Evolutionary conservation across 2,329 filamentous ascomycete species (phyloP).

Genomic region (Reticulascus tulasneorum): DNA sequence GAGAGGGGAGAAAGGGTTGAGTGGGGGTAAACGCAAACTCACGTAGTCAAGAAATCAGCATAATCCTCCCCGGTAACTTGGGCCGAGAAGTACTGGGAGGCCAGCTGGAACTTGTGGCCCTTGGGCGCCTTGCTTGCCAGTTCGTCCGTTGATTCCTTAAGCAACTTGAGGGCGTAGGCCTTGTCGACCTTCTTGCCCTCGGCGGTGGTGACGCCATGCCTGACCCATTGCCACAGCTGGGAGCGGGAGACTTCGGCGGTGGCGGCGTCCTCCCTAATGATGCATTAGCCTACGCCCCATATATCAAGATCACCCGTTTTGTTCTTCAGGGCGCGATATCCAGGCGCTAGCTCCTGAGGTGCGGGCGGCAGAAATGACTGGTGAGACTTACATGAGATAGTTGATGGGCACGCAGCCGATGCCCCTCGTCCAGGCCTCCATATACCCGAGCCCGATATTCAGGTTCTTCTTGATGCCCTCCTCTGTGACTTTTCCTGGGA

Average conservation of each 20-base stretch:
- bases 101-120: conserved; percentile 88
- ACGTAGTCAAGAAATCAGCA: conserved; percentile 88
- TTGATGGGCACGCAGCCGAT: conserved; percentile 97
- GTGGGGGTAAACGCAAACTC: conserved; percentile 32
- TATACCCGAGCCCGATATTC: conserved; percentile 93
- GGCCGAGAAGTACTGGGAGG: conserved; percentile 84
- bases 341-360: too few relatives aligned
- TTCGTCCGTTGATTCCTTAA: conserved; percentile 79
- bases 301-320: neutral
- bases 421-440: conserved; percentile 96
- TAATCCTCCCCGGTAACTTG: conserved; percentile 98
- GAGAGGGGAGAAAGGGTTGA: neutral
- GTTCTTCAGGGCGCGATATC: too few relatives aligned
- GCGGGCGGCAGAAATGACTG: neutral
- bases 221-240: conserved; percentile 96
- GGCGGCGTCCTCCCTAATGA: conserved; percentile 76
- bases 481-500: conserved; percentile 87
- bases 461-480: conserved; percentile 96
- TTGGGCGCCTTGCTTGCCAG: conserved; percentile 70
- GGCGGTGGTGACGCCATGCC: conserved; percentile 67
- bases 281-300: conserved; percentile 5
- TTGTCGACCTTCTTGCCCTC: conserved; percentile 94
- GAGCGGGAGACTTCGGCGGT: conserved; percentile 93
- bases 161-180: conserved; percentile 78
- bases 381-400: conserved; percentile 74